Evolutionary conservation across 2,329 filamentous ascomycete genomes (phyloP).

Genomic region (Ophiostoma pallidulum): DNA sequence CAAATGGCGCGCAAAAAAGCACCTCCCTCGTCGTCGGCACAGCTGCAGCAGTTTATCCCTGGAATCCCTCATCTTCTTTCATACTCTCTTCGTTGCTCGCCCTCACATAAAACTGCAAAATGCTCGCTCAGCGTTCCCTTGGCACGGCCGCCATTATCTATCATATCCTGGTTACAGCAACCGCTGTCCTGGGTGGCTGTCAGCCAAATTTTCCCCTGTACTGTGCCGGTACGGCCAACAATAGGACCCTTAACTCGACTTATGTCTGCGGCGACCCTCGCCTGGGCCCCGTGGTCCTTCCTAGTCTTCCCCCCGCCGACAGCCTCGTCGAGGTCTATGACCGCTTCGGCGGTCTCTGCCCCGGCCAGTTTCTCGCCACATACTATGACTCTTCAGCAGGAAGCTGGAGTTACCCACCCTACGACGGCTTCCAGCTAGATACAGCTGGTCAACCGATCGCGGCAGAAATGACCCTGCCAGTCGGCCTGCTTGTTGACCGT

Average conservation of each 20-base stretch:
- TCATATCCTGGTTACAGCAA: not conserved
- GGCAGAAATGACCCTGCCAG: slow-evolving; percentile 30
- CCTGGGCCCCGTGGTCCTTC: slow-evolving; percentile 28
- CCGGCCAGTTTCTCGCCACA: slow-evolving; percentile 29
- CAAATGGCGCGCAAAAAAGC: too few relatives aligned
- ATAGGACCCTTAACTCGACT: slow-evolving; percentile 16
- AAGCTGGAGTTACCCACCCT: slow-evolving; percentile 29
- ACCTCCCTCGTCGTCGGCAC: too few relatives aligned
- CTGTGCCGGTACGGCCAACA: slow-evolving; percentile 26
- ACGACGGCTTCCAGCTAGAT: slow-evolving; percentile 33
- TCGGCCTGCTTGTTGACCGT: slow-evolving; percentile 36
- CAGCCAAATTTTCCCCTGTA: slow-evolving; percentile 13
- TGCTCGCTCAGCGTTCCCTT: not conserved
- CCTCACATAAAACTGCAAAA: not conserved
- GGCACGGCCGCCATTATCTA: not conserved
- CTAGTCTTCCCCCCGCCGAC: slow-evolving; percentile 25
- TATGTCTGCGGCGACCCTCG: slow-evolving; percentile 31
- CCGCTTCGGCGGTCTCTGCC: slow-evolving; percentile 31
- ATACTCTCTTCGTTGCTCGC: too few relatives aligned
- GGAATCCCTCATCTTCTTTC: too few relatives aligned
- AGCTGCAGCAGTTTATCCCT: too few relatives aligned
- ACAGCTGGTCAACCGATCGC: slow-evolving; percentile 27
- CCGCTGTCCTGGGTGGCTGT: not conserved
- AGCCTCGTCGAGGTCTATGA: slow-evolving; percentile 23
- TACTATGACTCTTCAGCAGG: slow-evolving; percentile 23